Percentiles rank a stretch among this genome's conserved stretches.
These are phyloP conservation scores for Tylopilus sp. DNA, from an alignment of 768 basidiomycete species.

Conservation along the genomic window DNA sequence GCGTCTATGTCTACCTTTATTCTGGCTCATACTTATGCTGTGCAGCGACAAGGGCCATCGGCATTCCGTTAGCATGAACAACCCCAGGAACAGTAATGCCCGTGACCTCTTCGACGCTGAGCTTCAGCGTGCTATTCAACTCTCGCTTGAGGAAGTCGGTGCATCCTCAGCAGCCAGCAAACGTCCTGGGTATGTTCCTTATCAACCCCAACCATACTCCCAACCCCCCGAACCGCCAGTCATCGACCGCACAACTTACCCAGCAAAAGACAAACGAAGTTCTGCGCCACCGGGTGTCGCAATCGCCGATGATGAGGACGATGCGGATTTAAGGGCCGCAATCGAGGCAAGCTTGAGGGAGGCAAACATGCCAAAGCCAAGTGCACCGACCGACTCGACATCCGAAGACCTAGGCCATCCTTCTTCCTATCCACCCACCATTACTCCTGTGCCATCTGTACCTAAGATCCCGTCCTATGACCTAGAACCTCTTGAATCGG, in stretches of 20 bases:
- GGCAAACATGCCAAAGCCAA: constrained; percentile 70
- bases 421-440: constrained; percentile 44
- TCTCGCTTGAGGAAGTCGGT: constrained; percentile 79
- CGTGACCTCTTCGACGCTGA: constrained; percentile 79
- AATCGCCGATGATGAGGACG: constrained; percentile 69
- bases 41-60: constrained; percentile 48
- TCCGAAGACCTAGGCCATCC: constrained; percentile 48
- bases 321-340: constrained; percentile 87
- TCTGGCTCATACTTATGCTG: not conserved
- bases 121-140: constrained; percentile 87
- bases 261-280: constrained; percentile 18
- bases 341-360: constrained; percentile 96
- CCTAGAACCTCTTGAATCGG: constrained; percentile 75
- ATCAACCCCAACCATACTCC: constrained; percentile 43
- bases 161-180: constrained; percentile 40
- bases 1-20: constrained; percentile 17
- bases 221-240: constrained; percentile 65
- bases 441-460: constrained; percentile 33
- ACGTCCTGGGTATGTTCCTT: constrained; percentile 67
- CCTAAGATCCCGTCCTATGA: constrained; percentile 75
- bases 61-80: constrained; percentile 52
- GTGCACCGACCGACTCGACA: constrained; percentile 66
- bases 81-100: constrained; percentile 50
- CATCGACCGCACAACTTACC: constrained; percentile 53
- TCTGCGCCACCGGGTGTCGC: constrained; percentile 21